Percentiles rank a stretch among this genome's conserved stretches.
These are phyloP conservation scores for Dioscorea alata DNA, from an alignment of 106 monocot genomes.

Conservation along the genomic window DNA sequence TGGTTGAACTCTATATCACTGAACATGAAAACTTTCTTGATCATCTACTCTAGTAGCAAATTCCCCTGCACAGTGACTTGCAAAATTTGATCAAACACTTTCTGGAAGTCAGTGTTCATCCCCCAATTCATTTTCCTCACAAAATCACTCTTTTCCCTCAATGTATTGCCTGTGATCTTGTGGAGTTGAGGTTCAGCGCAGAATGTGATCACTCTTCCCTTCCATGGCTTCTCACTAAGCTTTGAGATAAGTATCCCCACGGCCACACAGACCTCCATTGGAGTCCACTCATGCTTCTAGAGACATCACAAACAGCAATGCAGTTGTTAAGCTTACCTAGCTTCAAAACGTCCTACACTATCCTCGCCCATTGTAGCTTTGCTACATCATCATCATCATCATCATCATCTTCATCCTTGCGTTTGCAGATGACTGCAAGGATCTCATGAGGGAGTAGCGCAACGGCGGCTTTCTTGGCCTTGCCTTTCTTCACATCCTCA, in stretches of 20 bases:
- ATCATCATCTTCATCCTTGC: not conserved
- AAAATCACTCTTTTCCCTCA: conserved; percentile 42
- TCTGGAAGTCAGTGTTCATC: conserved; percentile 45
- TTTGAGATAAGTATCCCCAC: conserved; percentile 59
- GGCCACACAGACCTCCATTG: conserved; percentile 64
- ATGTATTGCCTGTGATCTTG: conserved; percentile 27
- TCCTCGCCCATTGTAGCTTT: conserved; percentile 68
- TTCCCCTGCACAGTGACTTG: conserved; percentile 23
- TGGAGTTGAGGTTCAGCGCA: conserved; percentile 34
- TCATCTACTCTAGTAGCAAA: conserved; percentile 39
- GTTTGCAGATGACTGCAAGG: conserved; percentile 4
- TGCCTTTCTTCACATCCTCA: conserved; percentile 34
- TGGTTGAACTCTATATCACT: conserved; percentile 77
- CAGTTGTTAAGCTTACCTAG: conserved; percentile 54
- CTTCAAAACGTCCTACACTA: conserved; percentile 42
- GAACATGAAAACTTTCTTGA: conserved; percentile 68
- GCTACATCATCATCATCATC: conserved; percentile 37
- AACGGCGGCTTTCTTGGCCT: conserved; percentile 65
- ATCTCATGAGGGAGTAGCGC: conserved; percentile 69
- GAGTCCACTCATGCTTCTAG: conserved; percentile 49
- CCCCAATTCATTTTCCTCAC: conserved; percentile 44
- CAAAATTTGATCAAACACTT: conserved; percentile 49
- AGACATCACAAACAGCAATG: conserved; percentile 74
- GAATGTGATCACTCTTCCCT: conserved; percentile 65
- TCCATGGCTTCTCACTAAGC: conserved; percentile 76